Evolutionary conservation across 1,284 basidiomycete genomes (phyloP).

Genomic region (Ustilago vetiveriae): DNA sequence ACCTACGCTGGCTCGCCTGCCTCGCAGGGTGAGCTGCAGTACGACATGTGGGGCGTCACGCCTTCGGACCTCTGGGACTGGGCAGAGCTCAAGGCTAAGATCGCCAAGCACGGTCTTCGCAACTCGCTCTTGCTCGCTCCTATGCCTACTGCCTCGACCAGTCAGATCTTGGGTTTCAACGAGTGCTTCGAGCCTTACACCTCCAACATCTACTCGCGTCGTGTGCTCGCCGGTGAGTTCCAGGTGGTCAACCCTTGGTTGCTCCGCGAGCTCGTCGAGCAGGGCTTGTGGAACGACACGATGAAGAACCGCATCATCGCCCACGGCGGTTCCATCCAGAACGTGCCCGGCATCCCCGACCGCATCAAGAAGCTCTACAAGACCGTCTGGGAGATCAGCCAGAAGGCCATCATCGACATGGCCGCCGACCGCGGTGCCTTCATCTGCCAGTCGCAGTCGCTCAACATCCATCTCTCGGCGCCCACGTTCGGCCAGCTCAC

Average conservation of each 20-base stretch:
- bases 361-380: slow-evolving; percentile 86
- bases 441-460: slow-evolving; percentile 84
- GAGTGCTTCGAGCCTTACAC: slow-evolving; percentile 99
- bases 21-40: slow-evolving; percentile 87
- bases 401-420: slow-evolving; percentile 97
- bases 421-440: slow-evolving; percentile 98
- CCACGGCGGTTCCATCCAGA: slow-evolving; percentile 88
- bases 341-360: slow-evolving; percentile 66
- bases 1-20: slow-evolving; percentile 92
- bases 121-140: slow-evolving; percentile 96
- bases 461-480: slow-evolving; percentile 92
- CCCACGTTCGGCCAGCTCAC: slow-evolving; percentile 89
- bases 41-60: slow-evolving; percentile 92
- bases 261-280: slow-evolving; percentile 93
- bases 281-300: slow-evolving; percentile 93
- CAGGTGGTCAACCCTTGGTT: slow-evolving; percentile 99
- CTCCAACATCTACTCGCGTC: slow-evolving; percentile 97
- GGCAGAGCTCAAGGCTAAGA: slow-evolving; percentile 85
- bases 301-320: slow-evolving; percentile 99
- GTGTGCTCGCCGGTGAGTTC: slow-evolving; percentile 99
- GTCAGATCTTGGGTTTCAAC: slow-evolving; percentile 97
- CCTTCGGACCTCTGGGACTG: slow-evolving; percentile 97
- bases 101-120: slow-evolving; percentile 84
- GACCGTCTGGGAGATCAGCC: slow-evolving; percentile 99
- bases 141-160: slow-evolving; percentile 99